A percentile compares a stretch with the other conserved stretches of the same genome.
phyloP scores from a whole-genome alignment of 2,329 filamentous ascomycete genomes.

The Penicillium palitans region DNA sequence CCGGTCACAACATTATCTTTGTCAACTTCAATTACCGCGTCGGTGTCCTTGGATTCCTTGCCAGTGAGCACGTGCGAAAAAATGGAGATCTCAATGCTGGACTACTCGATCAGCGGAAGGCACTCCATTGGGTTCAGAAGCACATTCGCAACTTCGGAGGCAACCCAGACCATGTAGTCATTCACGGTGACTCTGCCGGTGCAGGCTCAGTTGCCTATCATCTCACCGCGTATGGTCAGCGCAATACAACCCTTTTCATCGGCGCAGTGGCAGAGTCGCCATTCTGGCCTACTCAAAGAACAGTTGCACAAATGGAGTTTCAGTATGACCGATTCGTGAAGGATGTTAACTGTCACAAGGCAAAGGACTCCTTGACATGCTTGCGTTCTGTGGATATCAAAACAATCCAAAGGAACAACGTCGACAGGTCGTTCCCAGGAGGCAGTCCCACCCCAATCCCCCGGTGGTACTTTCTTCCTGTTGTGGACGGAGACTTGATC shows the following conservation, averaged over 20 bases:
- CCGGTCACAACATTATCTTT: conserved; percentile 61
- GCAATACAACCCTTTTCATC: conserved; percentile 49
- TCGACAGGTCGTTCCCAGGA: conserved; percentile 46
- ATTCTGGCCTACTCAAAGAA: conserved; percentile 50
- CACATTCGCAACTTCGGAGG: conserved; percentile 61
- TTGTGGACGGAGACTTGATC: conserved; percentile 57
- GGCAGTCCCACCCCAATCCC: conserved; percentile 38
- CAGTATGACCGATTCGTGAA: conserved; percentile 50
- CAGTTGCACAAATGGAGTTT: conserved; percentile 48
- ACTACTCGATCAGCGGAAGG: conserved; percentile 62
- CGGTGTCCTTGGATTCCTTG: conserved; percentile 63
- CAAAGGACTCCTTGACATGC: conserved; percentile 44
- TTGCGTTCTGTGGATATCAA: conserved; percentile 45
- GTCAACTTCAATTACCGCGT: conserved; percentile 72
- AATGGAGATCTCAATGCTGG: conserved; percentile 64
- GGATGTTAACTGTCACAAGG: conserved; percentile 45
- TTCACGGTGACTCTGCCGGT: conserved; percentile 63
- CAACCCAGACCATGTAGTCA: conserved; percentile 58
- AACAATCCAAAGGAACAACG: conserved; percentile 44
- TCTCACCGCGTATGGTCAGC: conserved; percentile 53
- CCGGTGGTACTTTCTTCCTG: conserved; percentile 56
- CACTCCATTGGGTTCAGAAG: conserved; percentile 61
- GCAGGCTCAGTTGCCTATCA: conserved; percentile 59
- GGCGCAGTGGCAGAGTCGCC: conserved; percentile 53
- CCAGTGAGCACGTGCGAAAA: conserved; percentile 55